Base-by-base conservation (phyloP, 2,329 filamentous ascomycete genomes). In the Diaporthe ampelina region DNA sequence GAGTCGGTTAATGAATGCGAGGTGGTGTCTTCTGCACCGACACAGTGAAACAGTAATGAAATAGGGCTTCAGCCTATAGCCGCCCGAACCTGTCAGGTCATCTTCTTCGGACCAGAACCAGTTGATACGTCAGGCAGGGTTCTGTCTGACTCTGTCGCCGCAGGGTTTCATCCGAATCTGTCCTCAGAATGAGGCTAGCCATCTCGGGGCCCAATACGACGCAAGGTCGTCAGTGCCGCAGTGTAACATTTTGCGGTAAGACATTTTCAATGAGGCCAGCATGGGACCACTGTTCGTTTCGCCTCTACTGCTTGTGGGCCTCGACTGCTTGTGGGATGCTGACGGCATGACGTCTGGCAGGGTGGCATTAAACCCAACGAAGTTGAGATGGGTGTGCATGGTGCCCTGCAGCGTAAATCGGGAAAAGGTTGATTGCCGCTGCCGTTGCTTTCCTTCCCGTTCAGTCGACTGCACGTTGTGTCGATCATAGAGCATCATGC, bases 141-240 rank as follows among this genome's bases (percentile, higher is more conserved):
- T 5, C 21, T 13, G 45, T 26, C n/a, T 68, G 48, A 54, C 32
- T 21, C 32, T 8, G 63, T 54, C 32, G 32, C 63, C n/a, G 29
- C n/a, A 40, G 4, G 59, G 63, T 68, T 68, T 68, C 63, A 68
- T 68, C 63, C 48, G 48, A 68, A 15, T 21, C 24, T 26, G 21
- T 21, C 63, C 17, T 8, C 15, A 15, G 6, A 6, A 26, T 6
- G n/a, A 40, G 63, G 13, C 48, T 68, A 29, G 15, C 32, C 48
- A 19, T 68, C 48, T 40, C 32, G 37, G 17, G 13, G 21, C 6
- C 48, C 21, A 24, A 21, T 40, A 3, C 63, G 43, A 54, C 32
- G 9, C 48, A 54, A 15, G 13, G 45, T 40, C 26, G 61, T 52
- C 29, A 68, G 13, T 7, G 40, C 26, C 13, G 19, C 5, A 68